Evolutionary conservation across 1,284 basidiomycete species (phyloP), one percentile per base, ranked within the genome.

Genomic region (Trametes pubescens): DNA sequence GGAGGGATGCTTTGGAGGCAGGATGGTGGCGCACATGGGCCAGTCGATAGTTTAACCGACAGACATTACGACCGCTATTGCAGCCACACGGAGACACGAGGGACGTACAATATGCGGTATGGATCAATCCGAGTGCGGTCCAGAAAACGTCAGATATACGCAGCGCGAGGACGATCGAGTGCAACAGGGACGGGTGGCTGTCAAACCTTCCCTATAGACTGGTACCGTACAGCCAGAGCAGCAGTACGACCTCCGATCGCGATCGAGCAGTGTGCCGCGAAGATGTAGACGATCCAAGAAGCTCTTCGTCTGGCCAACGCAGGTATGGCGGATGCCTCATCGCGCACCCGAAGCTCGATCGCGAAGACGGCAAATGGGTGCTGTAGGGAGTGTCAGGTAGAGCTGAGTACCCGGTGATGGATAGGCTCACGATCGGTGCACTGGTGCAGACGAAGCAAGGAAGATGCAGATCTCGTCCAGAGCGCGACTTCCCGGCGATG

Each of bases 401-500:
- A 32, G 38, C 40, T 51, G 22, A 44, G 57, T 43, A 26, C 44
- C 57, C 48, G 48, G 57, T 43, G 48, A 18, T 43, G 38, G 37
- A 29, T 10, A 35, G 48, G 37, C 24, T 21, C 16, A 16, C 56
- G 56, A 57, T 49, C 57, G 48, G 48, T 18, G n/a, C n/a, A 58
- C 29, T 47, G 34, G 44, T 38, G 26, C 18, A 29, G 29, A 13
- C 18, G 57, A 51, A 43, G 37, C 38, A 13, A 43, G 22, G 57
- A 49, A 58, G 26, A 32, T 29, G 48, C 22, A 58, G 47, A 58
- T 51, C 48, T 18, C 8, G 44, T 34, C 55, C 16, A 21, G 29
- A 22, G 29, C 32, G 43, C n/a, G 13, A 29, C 43, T 56, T 46
- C 44, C 11, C 21, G 29, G 14, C 10, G 7, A 38, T 5, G 24